Percentiles rank a stretch among this genome's conserved stretches.
These are phyloP conservation scores for Gracilaria caudata DNA, from an alignment of 23 red algal genomes.

Conservation along the genomic window DNA sequence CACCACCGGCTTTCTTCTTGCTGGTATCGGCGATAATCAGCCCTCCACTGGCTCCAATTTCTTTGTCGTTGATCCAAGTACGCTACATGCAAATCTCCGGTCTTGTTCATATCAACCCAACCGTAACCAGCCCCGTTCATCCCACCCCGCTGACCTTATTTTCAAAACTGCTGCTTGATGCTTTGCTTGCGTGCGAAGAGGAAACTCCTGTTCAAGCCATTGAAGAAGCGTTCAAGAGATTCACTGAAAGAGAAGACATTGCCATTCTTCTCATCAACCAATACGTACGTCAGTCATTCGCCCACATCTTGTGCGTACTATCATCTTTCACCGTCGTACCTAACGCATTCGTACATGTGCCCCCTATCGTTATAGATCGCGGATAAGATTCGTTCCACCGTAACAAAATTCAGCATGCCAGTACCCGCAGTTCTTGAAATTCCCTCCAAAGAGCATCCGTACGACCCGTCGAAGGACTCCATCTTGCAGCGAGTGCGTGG, in stretches of 20 bases:
- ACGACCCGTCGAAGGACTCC: constrained; percentile 90
- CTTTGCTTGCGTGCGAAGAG: constrained; percentile 25
- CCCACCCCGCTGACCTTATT: neutral
- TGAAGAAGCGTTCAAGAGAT: constrained; percentile 91
- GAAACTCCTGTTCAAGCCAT: constrained; percentile 84
- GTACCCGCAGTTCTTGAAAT: constrained; percentile 98
- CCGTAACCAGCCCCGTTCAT: neutral
- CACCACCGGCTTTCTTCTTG: constrained; percentile 93
- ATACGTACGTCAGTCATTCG: constrained; percentile 65
- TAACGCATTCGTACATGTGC: neutral
- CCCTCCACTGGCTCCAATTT: constrained; percentile 75
- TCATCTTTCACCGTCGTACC: neutral
- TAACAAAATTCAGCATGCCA: constrained; percentile 69
- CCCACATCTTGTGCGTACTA: neutral
- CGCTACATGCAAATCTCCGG: constrained; percentile 20
- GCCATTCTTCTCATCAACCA: constrained; percentile 99
- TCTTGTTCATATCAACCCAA: neutral
- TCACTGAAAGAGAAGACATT: constrained; percentile 88
- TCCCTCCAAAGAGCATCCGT: constrained; percentile 97
- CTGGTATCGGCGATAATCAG: constrained; percentile 88
- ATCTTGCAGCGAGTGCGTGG: constrained; percentile 90
- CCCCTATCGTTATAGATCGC: constrained; percentile 65
- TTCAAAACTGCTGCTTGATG: neutral
- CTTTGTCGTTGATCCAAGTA: constrained; percentile 94
- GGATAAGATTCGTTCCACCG: constrained; percentile 79